A percentile compares a stretch with the other conserved stretches of the same genome.
Evolutionary conservation across 306 rosid species (phyloP).

Genomic region (Spatholobus suberectus): DNA sequence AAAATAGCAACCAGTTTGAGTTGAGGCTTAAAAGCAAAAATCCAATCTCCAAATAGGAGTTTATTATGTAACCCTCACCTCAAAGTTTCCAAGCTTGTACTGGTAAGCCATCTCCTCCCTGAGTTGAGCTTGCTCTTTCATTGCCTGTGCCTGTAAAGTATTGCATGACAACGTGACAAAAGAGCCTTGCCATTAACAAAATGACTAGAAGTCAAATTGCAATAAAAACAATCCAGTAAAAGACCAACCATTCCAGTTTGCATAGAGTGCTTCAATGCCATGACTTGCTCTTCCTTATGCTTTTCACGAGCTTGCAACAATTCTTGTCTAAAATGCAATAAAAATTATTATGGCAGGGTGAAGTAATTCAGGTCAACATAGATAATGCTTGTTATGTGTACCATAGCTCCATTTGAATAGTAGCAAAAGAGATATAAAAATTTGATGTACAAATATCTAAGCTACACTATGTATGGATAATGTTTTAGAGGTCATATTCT

Average conservation of each 20-base stretch:
- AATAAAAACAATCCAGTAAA: conserved; percentile 19
- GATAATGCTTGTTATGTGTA: background rate
- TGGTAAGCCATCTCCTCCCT: conserved; percentile 99
- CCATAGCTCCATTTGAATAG: conserved; percentile 2
- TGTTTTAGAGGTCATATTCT: conserved; percentile 18
- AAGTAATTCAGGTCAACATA: conserved; percentile 21
- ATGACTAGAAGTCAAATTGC: background rate
- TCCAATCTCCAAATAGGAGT: background rate
- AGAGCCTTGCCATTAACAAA: background rate
- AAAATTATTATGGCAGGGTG: background rate
- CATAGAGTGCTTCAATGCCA: conserved; percentile 76
- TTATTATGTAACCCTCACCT: conserved; percentile 56
- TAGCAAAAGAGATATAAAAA: conserved; percentile 4
- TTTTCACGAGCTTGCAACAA: conserved; percentile 77
- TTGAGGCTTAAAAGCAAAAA: conserved; percentile 13
- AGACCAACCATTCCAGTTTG: conserved; percentile 92
- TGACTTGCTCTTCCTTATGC: conserved; percentile 88
- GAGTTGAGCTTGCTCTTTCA: conserved; percentile 99
- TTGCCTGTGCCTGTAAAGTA: conserved; percentile 90
- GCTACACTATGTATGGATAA: background rate
- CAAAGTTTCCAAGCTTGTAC: conserved; percentile 89
- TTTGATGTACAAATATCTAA: conserved; percentile 3
- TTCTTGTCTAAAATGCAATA: conserved; percentile 68
- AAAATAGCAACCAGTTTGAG: conserved; percentile 23
- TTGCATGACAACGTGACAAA: conserved; percentile 14